Percentiles rank a stretch among this genome's conserved stretches.
These are phyloP conservation scores for Ceratocystis albifundus DNA, from an alignment of 2,329 filamentous ascomycete species.

Conservation along the genomic window DNA sequence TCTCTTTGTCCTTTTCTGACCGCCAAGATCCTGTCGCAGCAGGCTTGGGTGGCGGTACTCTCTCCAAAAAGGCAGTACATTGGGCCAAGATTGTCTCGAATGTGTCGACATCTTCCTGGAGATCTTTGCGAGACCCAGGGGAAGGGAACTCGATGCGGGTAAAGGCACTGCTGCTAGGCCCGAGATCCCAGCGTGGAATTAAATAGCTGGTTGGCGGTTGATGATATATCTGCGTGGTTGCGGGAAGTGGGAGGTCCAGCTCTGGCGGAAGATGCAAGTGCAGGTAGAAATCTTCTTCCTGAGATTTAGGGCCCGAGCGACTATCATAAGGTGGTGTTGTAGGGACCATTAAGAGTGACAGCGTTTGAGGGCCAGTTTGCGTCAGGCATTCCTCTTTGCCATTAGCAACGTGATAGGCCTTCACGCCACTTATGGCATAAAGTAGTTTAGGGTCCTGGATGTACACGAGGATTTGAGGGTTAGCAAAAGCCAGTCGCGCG, in stretches of 20 bases:
- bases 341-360: conserved; percentile 91
- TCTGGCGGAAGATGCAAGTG: conserved; percentile 91
- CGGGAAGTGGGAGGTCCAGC: conserved; percentile 83
- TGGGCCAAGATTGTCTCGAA: conserved; percentile 98
- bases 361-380: conserved; percentile 72
- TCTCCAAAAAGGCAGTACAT: conserved; percentile 89
- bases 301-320: conserved; percentile 42
- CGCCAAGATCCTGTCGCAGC: conserved; percentile 27
- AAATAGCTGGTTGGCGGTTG: conserved; percentile 87
- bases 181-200: conserved; percentile 89
- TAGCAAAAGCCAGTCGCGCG: conserved; percentile 6
- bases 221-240: conserved; percentile 94
- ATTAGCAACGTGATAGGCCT: conserved; percentile 81
- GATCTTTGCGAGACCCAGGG: conserved; percentile 56
- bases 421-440: conserved; percentile 70
- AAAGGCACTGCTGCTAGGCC: conserved; percentile 77
- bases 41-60: conserved; percentile 51
- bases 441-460: conserved; percentile 51
- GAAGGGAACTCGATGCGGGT: conserved; percentile 83
- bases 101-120: conserved; percentile 87
- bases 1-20: conserved; percentile 34
- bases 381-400: conserved; percentile 76
- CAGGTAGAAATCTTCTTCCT: conserved; percentile 89
- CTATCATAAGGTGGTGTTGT: conserved; percentile 64
- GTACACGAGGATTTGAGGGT: conserved; percentile 8